phyloP scores from a whole-genome alignment of 2,329 filamentous ascomycete species.

The Chaetomium sp. region DNA sequence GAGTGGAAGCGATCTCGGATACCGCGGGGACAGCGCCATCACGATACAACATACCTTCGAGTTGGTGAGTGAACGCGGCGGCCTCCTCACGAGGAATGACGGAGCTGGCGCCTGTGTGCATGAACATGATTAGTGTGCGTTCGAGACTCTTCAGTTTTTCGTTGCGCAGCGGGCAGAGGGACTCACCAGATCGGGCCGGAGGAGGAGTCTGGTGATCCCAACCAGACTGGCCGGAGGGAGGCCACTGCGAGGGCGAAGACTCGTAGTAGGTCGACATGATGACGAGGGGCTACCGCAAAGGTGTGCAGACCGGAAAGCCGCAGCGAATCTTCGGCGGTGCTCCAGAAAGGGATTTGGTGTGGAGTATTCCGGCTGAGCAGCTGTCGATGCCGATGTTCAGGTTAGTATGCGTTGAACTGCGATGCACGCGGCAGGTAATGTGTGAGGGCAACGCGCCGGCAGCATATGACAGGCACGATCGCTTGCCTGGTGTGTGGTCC shows the following conservation, averaged over 20 bases:
- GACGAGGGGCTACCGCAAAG: slow-evolving; percentile 1
- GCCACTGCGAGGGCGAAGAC: slow-evolving; percentile 24
- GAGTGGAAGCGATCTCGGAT: background rate
- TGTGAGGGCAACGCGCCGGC: slow-evolving; percentile 4
- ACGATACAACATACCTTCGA: slow-evolving; percentile 30
- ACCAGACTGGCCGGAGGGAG: slow-evolving; percentile 21
- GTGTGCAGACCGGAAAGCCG: slow-evolving; percentile 16
- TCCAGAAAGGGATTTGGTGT: background rate
- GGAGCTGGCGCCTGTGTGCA: slow-evolving; percentile 29
- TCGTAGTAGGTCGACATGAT: slow-evolving; percentile 28
- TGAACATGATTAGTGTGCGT: slow-evolving; percentile 9
- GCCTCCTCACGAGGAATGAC: slow-evolving; percentile 30
- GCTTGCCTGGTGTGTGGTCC: background rate
- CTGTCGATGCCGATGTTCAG: slow-evolving; percentile 8
- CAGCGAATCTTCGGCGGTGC: slow-evolving; percentile 13
- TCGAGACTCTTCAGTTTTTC: background rate
- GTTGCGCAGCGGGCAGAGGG: background rate
- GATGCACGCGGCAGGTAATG: slow-evolving; percentile 9
- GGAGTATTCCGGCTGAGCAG: slow-evolving; percentile 14
- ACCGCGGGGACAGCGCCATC: background rate
- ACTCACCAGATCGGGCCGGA: slow-evolving; percentile 26
- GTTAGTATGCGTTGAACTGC: slow-evolving; percentile 13
- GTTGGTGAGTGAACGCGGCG: slow-evolving; percentile 30
- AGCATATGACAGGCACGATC: slow-evolving; percentile 13
- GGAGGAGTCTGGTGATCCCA: slow-evolving; percentile 28